Conservation (phyloP, 169 alveolate genomes). For the Theileria equi region DNA sequence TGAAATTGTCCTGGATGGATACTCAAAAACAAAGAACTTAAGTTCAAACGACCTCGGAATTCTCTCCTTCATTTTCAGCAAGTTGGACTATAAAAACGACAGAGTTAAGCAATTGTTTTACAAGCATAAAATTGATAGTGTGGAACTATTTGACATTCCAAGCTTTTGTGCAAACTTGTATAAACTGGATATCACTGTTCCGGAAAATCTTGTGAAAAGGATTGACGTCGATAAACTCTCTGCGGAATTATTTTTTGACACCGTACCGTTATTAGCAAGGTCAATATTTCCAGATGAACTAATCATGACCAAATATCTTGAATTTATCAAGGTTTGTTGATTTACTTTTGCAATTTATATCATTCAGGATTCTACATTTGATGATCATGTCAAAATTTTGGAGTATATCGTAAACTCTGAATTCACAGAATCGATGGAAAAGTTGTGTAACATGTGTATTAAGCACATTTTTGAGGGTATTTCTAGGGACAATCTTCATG, state of each 20-base stretch:
- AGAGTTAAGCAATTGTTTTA: constrained; percentile 31
- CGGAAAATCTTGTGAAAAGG: constrained; percentile 4
- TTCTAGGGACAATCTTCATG: no score
- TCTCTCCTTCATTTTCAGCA: constrained; percentile 36
- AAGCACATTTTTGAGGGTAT: not conserved
- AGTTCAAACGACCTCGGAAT: constrained; percentile 46
- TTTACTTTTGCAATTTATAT: not conserved
- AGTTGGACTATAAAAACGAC: constrained; percentile 8
- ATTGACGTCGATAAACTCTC: not conserved
- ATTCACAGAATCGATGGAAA: not conserved
- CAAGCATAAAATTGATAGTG: not conserved
- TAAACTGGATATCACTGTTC: constrained; percentile 18
- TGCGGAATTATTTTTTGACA: not conserved
- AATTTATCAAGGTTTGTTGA: not conserved
- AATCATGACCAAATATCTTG: not conserved
- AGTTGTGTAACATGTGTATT: not conserved
- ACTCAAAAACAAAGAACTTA: not conserved
- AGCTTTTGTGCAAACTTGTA: constrained; percentile 32
- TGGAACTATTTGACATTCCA: constrained; percentile 11
- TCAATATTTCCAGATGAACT: not conserved
- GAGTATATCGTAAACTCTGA: constrained; percentile 18
- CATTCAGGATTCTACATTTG: constrained; percentile 32
- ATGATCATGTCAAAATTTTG: constrained; percentile 26
- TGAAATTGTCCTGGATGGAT: constrained; percentile 21
- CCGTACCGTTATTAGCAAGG: not conserved